Evolutionary conservation across 306 rosid species (phyloP).

Genomic region (Cucumis cinereus): DNA sequence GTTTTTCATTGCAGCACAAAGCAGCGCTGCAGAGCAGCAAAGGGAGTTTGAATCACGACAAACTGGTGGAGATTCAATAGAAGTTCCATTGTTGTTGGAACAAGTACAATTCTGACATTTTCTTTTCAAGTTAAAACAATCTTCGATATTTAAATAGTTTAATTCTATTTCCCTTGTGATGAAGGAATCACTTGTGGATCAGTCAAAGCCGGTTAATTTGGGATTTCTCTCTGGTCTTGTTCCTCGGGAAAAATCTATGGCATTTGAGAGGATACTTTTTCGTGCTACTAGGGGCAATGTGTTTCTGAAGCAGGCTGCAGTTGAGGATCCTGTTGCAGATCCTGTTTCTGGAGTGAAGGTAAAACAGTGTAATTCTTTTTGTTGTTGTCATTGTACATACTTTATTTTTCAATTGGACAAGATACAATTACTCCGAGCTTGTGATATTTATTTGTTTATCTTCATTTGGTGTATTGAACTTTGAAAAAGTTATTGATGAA

Average conservation of each 20-base stretch:
- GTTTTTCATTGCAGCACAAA: conserved; percentile 47
- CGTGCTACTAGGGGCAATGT: conserved; percentile 58
- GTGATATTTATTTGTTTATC: background rate
- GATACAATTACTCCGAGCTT: background rate
- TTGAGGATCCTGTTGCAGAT: conserved; percentile 38
- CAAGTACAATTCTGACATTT: background rate
- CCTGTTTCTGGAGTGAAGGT: conserved; percentile 53
- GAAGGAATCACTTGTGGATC: conserved; percentile 59
- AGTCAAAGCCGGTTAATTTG: conserved; percentile 43
- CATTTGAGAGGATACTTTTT: conserved; percentile 54
- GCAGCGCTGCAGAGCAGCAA: conserved; percentile 38
- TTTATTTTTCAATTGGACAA: background rate
- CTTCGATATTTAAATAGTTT: conserved; percentile 17
- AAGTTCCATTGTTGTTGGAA: conserved; percentile 54
- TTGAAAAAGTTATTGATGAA: background rate
- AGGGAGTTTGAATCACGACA: conserved; percentile 37
- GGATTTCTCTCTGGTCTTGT: conserved; percentile 44
- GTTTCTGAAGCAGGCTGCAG: conserved; percentile 31
- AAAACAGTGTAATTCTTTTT: background rate
- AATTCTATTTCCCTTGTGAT: conserved; percentile 18
- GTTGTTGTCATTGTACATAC: background rate
- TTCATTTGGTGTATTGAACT: no score
- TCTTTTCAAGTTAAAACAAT: background rate
- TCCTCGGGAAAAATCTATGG: conserved; percentile 41
- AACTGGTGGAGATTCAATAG: conserved; percentile 45